A percentile compares a stretch with the other conserved stretches of the same genome.
Conservation (phyloP, 129 eudicot species). For the Saussurea involucrata region DNA sequence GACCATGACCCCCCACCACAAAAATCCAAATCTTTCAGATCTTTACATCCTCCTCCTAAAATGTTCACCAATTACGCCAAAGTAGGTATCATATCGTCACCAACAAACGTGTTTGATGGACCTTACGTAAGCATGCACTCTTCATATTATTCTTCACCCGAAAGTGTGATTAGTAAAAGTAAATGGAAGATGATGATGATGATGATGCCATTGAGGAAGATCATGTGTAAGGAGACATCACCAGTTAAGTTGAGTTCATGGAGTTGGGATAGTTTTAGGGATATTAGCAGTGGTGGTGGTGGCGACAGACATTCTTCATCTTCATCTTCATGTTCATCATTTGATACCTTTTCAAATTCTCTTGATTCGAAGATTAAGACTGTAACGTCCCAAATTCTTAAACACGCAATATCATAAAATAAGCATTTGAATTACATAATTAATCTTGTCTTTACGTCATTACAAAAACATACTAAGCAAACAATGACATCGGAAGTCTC, state of each 20-base stretch:
- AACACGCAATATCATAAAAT: too few relatives aligned
- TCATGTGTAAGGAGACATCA: not conserved
- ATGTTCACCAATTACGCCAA: slow-evolving; percentile 9
- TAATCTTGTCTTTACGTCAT: too few relatives aligned
- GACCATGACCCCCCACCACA: slow-evolving; percentile 1
- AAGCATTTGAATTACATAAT: too few relatives aligned
- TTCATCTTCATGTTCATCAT: too few relatives aligned
- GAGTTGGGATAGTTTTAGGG: slow-evolving; percentile 45
- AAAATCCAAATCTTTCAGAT: slow-evolving; percentile 37
- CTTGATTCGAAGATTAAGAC: slow-evolving; percentile 28
- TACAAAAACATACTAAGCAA: too few relatives aligned
- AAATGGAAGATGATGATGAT: not conserved
- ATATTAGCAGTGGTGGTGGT: slow-evolving; percentile 16
- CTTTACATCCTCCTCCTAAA: slow-evolving; percentile 51
- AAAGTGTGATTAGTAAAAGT: not conserved
- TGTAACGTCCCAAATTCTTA: too few relatives aligned
- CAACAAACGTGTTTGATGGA: slow-evolving; percentile 63
- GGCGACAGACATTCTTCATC: not conserved
- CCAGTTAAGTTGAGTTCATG: slow-evolving; percentile 27
- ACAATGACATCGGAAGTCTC: too few relatives aligned
- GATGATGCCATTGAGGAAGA: slow-evolving; percentile 7
- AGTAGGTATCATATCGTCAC: slow-evolving; percentile 41
- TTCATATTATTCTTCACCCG: not conserved
- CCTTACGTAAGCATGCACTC: slow-evolving; percentile 21
- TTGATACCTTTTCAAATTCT: not conserved